These are phyloP conservation scores for Hydnomerulius pinastri DNA, from an alignment of 768 basidiomycete species.

Conservation along the genomic window DNA sequence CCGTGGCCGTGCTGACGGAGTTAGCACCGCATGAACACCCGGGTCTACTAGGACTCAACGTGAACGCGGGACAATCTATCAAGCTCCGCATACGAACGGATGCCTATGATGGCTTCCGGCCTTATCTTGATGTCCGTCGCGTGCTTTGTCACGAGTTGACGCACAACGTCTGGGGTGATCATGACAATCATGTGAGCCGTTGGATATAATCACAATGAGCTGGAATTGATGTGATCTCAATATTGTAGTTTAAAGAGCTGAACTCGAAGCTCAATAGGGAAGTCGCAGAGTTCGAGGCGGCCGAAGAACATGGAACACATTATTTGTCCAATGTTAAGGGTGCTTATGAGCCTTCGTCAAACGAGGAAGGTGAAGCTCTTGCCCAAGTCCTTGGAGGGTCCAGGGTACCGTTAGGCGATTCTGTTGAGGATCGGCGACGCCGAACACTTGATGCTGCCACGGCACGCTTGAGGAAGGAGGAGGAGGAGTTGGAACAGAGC, in stretches of 20 bases:
- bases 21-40: constrained; percentile 79
- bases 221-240: neutral
- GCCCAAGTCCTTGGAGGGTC: constrained; percentile 57
- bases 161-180: constrained; percentile 74
- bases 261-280: constrained; percentile 76
- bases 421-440: constrained; percentile 57
- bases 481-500: constrained; percentile 69
- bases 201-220: neutral
- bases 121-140: constrained; percentile 62
- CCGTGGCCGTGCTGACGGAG: constrained; percentile 72
- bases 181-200: constrained; percentile 67
- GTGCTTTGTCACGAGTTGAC: constrained; percentile 79
- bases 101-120: constrained; percentile 69
- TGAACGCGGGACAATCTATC: constrained; percentile 60
- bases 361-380: constrained; percentile 57
- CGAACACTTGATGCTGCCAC: constrained; percentile 62
- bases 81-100: constrained; percentile 72
- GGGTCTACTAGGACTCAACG: constrained; percentile 67
- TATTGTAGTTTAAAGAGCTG: constrained; percentile 67
- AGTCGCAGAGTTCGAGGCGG: constrained; percentile 66
- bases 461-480: constrained; percentile 59
- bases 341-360: constrained; percentile 53
- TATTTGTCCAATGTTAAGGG: constrained; percentile 40
- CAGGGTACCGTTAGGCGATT: constrained; percentile 36
- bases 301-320: constrained; percentile 54